These are phyloP conservation scores for Aureoboletus auriporus DNA, from an alignment of 768 basidiomycete genomes.

Conservation along the genomic window DNA sequence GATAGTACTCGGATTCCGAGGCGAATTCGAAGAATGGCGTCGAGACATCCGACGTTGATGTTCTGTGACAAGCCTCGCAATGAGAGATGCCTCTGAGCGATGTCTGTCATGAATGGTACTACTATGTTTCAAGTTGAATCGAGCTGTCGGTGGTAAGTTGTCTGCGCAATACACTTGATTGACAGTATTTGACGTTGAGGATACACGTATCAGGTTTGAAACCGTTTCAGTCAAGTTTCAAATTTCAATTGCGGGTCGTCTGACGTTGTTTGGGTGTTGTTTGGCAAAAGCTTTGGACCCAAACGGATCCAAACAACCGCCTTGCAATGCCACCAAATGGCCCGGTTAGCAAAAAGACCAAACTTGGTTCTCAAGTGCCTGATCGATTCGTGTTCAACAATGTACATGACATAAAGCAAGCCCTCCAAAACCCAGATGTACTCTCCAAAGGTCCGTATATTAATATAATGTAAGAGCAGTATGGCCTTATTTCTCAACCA, in stretches of 20 bases:
- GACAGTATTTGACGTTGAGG: too few species aligned
- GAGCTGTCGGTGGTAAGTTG: too few species aligned
- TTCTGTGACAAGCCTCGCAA: too few species aligned
- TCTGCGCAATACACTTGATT: too few species aligned
- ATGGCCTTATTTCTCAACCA: background rate
- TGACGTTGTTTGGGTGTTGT: constrained; percentile 3
- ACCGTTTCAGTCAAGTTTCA: too few species aligned
- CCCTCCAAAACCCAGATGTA: constrained; percentile 10
- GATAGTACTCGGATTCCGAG: background rate
- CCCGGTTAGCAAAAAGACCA: constrained; percentile 23
- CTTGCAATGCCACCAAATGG: constrained; percentile 14
- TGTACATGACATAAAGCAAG: constrained; percentile 21
- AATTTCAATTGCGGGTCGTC: too few species aligned
- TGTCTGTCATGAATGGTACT: too few species aligned
- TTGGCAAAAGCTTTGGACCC: constrained; percentile 25
- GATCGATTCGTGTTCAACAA: constrained; percentile 15
- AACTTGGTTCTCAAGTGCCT: constrained; percentile 6
- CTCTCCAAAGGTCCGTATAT: constrained; percentile 23
- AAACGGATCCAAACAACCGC: constrained; percentile 27
- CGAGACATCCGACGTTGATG: too few species aligned
- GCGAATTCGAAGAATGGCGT: background rate
- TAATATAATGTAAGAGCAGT: background rate
- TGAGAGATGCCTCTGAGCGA: too few species aligned
- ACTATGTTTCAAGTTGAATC: too few species aligned
- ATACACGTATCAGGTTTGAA: too few species aligned